Base-by-base conservation (phyloP, 225 moss, liverwort and hornwort species). In the Sphagnum contortum region DNA sequence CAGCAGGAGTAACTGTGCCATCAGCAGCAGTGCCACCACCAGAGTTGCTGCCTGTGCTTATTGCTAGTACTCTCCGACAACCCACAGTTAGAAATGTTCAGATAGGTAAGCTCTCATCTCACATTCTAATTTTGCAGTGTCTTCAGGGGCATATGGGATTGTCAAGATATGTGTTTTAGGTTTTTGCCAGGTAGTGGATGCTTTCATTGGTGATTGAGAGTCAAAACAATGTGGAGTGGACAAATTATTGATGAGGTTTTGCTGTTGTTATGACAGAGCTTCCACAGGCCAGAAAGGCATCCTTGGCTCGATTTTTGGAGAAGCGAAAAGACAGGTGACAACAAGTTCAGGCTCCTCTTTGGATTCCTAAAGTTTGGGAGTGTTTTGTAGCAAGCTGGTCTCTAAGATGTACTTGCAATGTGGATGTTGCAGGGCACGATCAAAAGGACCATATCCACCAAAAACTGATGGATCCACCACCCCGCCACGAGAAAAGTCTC, bases 241-340 rank as follows among this genome's bases (percentile, higher is more conserved):
- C 29, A 29, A 29, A 29, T 29, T 29, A 29, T 29, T 29, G 29
- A 29, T 29, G 29, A 29, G 29, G 29, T 29, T 29, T 29, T 29
- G 29, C 29, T 29, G 29, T 29, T 29, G 29, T 29, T 29, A 29
- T 29, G 29, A n/a, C 77, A 73, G 84, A 84, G 64, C 59, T 95
- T 11, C 94, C 94, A 9, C 94, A 92, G 69, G 94, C 94, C 48
- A 84, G 91, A 60, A 95, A 92, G 73, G 86, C 84, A 56, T 95
- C 94, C 2, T 63, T 95, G 56, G 88, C 86, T 52, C 89, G 91
- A 9, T 95, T 95, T 69, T 61, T 95, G 70, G 94, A 95, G 82
- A 95, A 90, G 76, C 73, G 94, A 11, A 95, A 91, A 68, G 94
- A 92, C 74, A 80, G 89, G 77, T 96, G 79, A 29, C 29, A 29